Evolutionary conservation across 2,329 filamentous ascomycete species (phyloP).

Genomic region (Parafenestella ontariensis): DNA sequence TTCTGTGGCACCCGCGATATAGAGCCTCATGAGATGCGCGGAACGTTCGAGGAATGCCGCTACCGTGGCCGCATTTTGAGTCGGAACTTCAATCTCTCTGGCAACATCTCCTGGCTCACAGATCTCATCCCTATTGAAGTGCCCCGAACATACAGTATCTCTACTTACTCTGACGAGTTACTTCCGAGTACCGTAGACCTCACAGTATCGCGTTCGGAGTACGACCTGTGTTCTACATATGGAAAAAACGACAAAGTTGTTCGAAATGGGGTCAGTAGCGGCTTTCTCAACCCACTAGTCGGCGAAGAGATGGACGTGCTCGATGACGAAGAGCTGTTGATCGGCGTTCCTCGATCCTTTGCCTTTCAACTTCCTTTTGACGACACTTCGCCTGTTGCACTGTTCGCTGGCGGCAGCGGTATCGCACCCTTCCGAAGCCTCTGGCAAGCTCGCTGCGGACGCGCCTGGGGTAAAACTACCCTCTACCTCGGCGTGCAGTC

Average conservation of each 20-base stretch:
- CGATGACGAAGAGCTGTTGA: slow-evolving; percentile 57
- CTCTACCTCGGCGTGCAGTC: slow-evolving; percentile 32
- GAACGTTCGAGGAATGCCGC: slow-evolving; percentile 62
- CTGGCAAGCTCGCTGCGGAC: slow-evolving; percentile 30
- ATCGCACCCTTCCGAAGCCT: slow-evolving; percentile 35
- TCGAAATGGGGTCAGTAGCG: slow-evolving; percentile 60
- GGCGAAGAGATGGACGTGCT: slow-evolving; percentile 45
- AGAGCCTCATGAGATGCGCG: slow-evolving; percentile 63
- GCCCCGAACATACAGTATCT: slow-evolving; percentile 42
- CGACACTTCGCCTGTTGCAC: slow-evolving; percentile 58
- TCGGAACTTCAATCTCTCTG: slow-evolving; percentile 43
- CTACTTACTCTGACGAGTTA: slow-evolving; percentile 59
- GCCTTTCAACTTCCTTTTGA: slow-evolving; percentile 62
- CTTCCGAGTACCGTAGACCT: slow-evolving; percentile 61
- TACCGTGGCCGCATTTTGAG: slow-evolving; percentile 57
- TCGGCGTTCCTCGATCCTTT: slow-evolving; percentile 61
- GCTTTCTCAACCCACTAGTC: slow-evolving; percentile 61
- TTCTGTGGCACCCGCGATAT: slow-evolving; percentile 56
- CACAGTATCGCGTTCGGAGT: slow-evolving; percentile 61
- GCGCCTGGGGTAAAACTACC: slow-evolving; percentile 25
- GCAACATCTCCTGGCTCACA: slow-evolving; percentile 26
- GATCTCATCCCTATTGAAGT: slow-evolving; percentile 31
- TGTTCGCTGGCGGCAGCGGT: slow-evolving; percentile 57
- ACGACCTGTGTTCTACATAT: slow-evolving; percentile 53
- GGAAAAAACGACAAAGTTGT: slow-evolving; percentile 19